Evolutionary conservation across 2,329 filamentous ascomycete genomes (phyloP).

Genomic region (Bimuria novae-zelandiae): DNA sequence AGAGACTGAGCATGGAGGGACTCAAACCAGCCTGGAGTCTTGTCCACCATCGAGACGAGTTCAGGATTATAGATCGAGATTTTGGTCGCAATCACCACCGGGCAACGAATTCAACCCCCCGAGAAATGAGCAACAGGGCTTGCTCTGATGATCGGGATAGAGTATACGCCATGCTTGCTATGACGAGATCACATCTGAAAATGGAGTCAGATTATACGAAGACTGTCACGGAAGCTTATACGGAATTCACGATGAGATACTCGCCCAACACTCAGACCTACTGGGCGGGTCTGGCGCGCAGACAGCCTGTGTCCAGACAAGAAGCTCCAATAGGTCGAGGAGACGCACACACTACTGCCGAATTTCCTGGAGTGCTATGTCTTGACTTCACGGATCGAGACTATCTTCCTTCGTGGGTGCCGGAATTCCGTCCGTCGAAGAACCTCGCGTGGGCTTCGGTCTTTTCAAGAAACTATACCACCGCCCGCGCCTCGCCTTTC

Average conservation of each 20-base stretch:
- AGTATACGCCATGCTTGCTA: slow-evolving; percentile 11
- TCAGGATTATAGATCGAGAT: too few relatives aligned
- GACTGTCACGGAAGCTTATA: slow-evolving; percentile 5
- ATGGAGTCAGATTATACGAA: slow-evolving; percentile 5
- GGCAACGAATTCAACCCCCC: background rate
- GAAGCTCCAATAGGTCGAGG: background rate
- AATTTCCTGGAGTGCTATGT: background rate
- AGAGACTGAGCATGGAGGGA: background rate
- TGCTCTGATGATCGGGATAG: slow-evolving; percentile 9
- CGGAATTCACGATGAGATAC: slow-evolving; percentile 7
- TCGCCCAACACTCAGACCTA: slow-evolving; percentile 5
- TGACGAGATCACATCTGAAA: background rate
- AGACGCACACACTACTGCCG: background rate
- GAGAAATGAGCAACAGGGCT: slow-evolving; percentile 3
- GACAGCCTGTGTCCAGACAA: background rate
- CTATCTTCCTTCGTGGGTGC: slow-evolving; percentile 11
- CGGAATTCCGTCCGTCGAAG: slow-evolving; percentile 2
- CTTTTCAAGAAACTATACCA: background rate
- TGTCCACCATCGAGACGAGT: slow-evolving; percentile 3
- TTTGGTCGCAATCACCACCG: too few relatives aligned
- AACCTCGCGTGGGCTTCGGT: slow-evolving; percentile 3
- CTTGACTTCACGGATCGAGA: slow-evolving; percentile 4
- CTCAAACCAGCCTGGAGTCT: too few relatives aligned
- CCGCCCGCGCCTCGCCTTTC: background rate
- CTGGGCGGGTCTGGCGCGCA: background rate